phyloP scores from a whole-genome alignment of 768 basidiomycete genomes.

The Amanita phalloides region DNA sequence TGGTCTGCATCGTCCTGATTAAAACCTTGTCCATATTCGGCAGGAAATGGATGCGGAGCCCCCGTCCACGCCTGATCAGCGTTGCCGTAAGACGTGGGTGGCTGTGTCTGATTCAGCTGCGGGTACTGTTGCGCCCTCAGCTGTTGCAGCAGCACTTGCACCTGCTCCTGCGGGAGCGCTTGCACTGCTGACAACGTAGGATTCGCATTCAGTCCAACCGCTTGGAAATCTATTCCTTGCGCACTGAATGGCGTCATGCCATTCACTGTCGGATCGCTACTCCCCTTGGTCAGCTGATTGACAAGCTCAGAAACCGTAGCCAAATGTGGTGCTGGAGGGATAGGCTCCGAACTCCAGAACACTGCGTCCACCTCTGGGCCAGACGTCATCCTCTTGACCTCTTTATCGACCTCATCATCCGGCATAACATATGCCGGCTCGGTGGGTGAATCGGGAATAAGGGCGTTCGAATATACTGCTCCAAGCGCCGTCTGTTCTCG shows the following conservation, averaged over 20 bases:
- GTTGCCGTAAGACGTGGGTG: conserved; percentile 24
- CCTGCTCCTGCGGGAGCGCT: conserved; percentile 44
- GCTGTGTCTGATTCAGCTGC: conserved; percentile 29
- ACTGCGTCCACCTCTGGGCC: conserved; percentile 57
- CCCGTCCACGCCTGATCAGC: conserved; percentile 28
- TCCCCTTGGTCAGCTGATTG: conserved; percentile 44
- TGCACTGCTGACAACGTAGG: conserved; percentile 33
- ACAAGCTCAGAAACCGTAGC: conserved; percentile 63
- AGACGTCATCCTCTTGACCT: conserved; percentile 53
- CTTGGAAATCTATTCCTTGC: conserved; percentile 23
- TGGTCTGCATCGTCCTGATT: conserved; percentile 34
- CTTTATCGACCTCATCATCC: conserved; percentile 62
- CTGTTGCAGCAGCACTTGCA: conserved; percentile 49
- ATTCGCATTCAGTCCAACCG: conserved; percentile 34
- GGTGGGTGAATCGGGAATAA: conserved; percentile 71
- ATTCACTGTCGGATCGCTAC: conserved; percentile 25
- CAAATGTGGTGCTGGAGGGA: conserved; percentile 17
- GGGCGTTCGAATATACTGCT: conserved; percentile 56
- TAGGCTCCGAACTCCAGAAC: conserved; percentile 47
- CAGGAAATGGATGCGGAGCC: conserved; percentile 24
- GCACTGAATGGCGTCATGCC: conserved; percentile 18
- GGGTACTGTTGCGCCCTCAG: conserved; percentile 13
- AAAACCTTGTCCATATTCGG: conserved; percentile 41
- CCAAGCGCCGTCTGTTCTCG: conserved; percentile 70
- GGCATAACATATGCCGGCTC: conserved; percentile 51